Conservation (phyloP, 2,329 filamentous ascomycete species). For the Pyrenophora teres region DNA sequence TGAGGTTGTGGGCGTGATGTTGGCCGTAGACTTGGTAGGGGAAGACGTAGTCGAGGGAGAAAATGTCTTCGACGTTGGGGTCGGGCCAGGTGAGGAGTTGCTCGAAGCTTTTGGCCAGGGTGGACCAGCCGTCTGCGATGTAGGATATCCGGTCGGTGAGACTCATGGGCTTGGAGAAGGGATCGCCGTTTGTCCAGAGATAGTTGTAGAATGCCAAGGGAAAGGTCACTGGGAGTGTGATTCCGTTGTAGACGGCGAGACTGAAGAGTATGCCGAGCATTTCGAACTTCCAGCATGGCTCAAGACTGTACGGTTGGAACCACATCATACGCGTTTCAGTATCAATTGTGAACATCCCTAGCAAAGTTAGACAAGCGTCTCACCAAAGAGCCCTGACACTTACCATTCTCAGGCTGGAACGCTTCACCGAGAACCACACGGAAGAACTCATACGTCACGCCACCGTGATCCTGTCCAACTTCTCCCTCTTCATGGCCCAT, state of each 20-base stretch:
- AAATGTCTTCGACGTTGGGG: constrained; percentile 79
- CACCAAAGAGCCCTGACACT: constrained; percentile 21
- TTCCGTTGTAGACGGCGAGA: constrained; percentile 88
- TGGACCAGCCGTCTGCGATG: constrained; percentile 89
- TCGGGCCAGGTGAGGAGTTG: constrained; percentile 78
- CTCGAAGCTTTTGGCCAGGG: constrained; percentile 74
- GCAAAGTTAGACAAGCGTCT: constrained; percentile 11
- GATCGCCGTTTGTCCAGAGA: constrained; percentile 65
- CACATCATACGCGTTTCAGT: constrained; percentile 77
- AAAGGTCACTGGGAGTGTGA: constrained; percentile 89
- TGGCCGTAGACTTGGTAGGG: constrained; percentile 65
- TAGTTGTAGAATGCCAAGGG: constrained; percentile 83
- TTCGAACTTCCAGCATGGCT: constrained; percentile 88
- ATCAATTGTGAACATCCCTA: constrained; percentile 78
- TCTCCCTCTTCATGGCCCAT: constrained; percentile 81
- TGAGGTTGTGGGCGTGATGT: constrained; percentile 61
- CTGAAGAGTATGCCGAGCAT: constrained; percentile 86
- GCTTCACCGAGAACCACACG: constrained; percentile 79
- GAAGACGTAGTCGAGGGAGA: constrained; percentile 85
- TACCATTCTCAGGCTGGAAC: constrained; percentile 74
- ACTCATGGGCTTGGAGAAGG: background rate
- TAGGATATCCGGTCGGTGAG: constrained; percentile 59
- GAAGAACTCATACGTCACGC: constrained; percentile 97
- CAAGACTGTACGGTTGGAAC: constrained; percentile 82
- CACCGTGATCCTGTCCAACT: constrained; percentile 89